Evolutionary conservation across 129 eudicot genomes (phyloP), one percentile per base, ranked within the genome.

Genomic region (Arctium lappa): DNA sequence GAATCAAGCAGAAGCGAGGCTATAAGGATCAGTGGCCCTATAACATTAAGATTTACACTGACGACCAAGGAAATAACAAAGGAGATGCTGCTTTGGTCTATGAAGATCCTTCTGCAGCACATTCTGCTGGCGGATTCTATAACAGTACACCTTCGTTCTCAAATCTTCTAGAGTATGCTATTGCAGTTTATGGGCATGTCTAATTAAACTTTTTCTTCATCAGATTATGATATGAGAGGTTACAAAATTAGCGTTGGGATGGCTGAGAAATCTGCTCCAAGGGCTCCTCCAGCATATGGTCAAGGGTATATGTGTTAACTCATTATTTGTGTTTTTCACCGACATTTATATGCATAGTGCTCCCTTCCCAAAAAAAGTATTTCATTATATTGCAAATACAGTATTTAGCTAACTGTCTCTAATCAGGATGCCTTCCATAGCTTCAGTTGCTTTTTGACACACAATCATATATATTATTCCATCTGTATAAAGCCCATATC

Each of bases 21-120:
- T 95, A 91, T 80, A 95, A 95, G 89, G 99, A 95, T 74, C 99
- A 95, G 80, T 95, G 99, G 98, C 99, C 99, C 30, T 95, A 95
- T 88, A 95, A 93, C 81, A 93, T 95, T 37, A 95, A 95, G 84
- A 10, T 95, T 46, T 95, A 95, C 92, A 90, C 97, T 0, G 98
- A 95, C 87, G 99, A 95, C 3, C 87, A 90, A 73, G 99, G 99
- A 48, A 95, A 93, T 1, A 86, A 84, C 87, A 95, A 95, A 83
- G 99, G 99, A 50, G 99, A 95, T 88, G 98, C 83, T 53, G 93
- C 88, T 83, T 86, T 95, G 86, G 92, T 94, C n/a, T 95, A 95
- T 82, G 99, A 95, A 85, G 99, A 95, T 86, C 99, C 99, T 42
- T 89, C 91, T 86, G 99, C 99, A 40, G 99, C 99, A 31, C 99